Percentiles rank a stretch among this genome's conserved stretches.
Evolutionary conservation across 345 rosid species (phyloP).

Genomic region (Pugionium dolabratum): DNA sequence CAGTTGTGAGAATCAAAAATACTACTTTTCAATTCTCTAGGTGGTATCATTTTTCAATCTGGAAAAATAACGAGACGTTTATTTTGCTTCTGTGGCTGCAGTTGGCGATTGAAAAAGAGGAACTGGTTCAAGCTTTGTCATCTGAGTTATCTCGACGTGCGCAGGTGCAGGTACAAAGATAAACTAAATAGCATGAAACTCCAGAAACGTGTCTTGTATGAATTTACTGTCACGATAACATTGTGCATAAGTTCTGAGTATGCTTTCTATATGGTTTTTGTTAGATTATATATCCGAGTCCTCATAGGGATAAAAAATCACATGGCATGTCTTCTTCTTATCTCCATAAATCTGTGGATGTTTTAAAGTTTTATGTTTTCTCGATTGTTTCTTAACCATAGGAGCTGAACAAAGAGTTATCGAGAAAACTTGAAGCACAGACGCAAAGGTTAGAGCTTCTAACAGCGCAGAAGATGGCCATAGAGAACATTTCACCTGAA

Average conservation of each 20-base stretch:
- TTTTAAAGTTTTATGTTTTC: no score
- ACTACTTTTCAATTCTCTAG: not conserved
- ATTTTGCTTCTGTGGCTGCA: conserved; percentile 42
- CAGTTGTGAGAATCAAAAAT: conserved; percentile 5
- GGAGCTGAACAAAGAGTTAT: conserved; percentile 84
- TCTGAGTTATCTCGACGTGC: conserved; percentile 72
- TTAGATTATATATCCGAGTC: not conserved
- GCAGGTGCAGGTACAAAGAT: conserved; percentile 64
- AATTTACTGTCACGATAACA: not conserved
- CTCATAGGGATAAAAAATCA: not conserved
- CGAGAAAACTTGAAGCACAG: conserved; percentile 82
- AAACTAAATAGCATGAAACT: not conserved
- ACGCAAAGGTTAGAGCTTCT: conserved; percentile 93
- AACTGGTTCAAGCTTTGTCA: conserved; percentile 69
- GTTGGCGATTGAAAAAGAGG: conserved; percentile 89
- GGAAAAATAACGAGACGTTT: conserved; percentile 6
- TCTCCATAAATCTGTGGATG: no score
- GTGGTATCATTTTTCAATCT: conserved; percentile 19
- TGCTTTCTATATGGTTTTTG: not conserved
- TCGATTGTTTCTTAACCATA: conserved; percentile 39
- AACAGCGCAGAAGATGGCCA: conserved; percentile 77
- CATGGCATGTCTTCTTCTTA: not conserved
- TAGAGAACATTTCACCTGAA: conserved; percentile 47
- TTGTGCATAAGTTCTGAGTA: not conserved
- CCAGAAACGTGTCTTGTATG: conserved; percentile 4